Base-by-base conservation (phyloP, 2,329 filamentous ascomycete genomes). In the Fusarium citri region DNA sequence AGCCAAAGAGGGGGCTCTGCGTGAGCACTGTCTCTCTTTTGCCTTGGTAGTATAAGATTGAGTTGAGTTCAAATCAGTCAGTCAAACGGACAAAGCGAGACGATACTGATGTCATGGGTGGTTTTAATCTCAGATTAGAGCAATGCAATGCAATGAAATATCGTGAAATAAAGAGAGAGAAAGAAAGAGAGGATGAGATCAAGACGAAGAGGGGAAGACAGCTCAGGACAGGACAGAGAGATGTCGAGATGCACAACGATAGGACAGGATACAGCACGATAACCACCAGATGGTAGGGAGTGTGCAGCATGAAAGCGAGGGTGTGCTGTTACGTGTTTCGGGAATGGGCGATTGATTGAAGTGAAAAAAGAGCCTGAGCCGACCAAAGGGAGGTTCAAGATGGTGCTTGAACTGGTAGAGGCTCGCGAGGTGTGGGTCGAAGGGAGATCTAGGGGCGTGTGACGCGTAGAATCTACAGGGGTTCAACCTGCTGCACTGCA, bases 321-420 rank as follows among this genome's bases (percentile, higher is more conserved):
- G 67, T 28, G 63, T 70, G 22, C 31, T 40, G 23, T 25, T 51
- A 25, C 41, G 48, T 64, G 68, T 70, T 71, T 68, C 66, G 66
- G 66, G 66, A 58, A 69, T 63, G 66, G 58, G 37, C 40, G 37
- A 69, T 63, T 67, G 53, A 65, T 41, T 56, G 51, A 45, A 34
- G 51, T 18, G 58, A 41, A 46, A 49, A 50, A 62, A 55, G 49
- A 62, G 59, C 54, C 49, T 30, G 51, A 55, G 48, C 56, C 54
- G 66, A 69, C 66, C 66, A 69, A 69, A 70, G 67, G 66, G 66
- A 69, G 62, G 31, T 34, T 11, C 18, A 43, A 43, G 65, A 59
- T 59, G 62, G 54, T 30, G 41, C 34, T 53, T 20, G 31, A 51
- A 41, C 49, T 49, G 53, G 42, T 58, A n/a, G 15, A 53, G 42